Percentiles rank a stretch among this genome's conserved stretches.
Evolutionary conservation across 2,329 filamentous ascomycete genomes (phyloP).

Genomic region (Chaetomiaceae sp.): DNA sequence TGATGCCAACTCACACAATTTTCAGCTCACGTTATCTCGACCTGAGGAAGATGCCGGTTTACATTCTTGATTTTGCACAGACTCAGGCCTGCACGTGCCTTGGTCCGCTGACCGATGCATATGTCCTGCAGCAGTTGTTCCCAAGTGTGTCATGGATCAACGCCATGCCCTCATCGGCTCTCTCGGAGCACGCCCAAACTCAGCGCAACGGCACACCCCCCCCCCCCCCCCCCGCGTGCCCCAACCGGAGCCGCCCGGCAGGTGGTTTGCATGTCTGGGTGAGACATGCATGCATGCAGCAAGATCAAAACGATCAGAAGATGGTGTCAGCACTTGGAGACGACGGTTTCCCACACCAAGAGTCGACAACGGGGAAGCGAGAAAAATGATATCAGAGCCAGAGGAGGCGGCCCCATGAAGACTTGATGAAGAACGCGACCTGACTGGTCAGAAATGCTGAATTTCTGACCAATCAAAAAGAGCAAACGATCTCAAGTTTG

Average conservation of each 20-base stretch:
- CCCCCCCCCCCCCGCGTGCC: too few species aligned
- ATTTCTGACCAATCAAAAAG: constrained; percentile 25
- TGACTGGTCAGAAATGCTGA: constrained; percentile 22
- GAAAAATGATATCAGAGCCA: not conserved
- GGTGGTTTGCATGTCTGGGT: constrained; percentile 21
- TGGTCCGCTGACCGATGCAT: not conserved
- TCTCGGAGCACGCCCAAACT: constrained; percentile 4
- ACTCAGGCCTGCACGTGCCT: not conserved
- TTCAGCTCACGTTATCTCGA: constrained; percentile 1
- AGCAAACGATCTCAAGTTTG: not conserved
- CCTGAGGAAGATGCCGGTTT: not conserved
- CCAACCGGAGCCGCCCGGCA: constrained; percentile 13
- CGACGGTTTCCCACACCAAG: too few species aligned
- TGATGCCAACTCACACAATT: constrained; percentile 3
- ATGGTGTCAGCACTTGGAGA: too few species aligned
- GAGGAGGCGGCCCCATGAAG: too few species aligned
- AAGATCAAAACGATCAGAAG: constrained; percentile 6
- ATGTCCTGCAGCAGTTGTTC: too few species aligned
- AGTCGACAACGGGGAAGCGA: too few species aligned
- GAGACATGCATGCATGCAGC: constrained; percentile 22
- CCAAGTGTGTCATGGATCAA: too few species aligned
- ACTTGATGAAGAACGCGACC: not conserved
- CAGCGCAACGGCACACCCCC: constrained; percentile 9
- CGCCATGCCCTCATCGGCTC: not conserved
- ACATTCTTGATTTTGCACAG: not conserved